Base-by-base conservation (phyloP, 805 yeast genomes). In the Kuraishia capsulata region DNA sequence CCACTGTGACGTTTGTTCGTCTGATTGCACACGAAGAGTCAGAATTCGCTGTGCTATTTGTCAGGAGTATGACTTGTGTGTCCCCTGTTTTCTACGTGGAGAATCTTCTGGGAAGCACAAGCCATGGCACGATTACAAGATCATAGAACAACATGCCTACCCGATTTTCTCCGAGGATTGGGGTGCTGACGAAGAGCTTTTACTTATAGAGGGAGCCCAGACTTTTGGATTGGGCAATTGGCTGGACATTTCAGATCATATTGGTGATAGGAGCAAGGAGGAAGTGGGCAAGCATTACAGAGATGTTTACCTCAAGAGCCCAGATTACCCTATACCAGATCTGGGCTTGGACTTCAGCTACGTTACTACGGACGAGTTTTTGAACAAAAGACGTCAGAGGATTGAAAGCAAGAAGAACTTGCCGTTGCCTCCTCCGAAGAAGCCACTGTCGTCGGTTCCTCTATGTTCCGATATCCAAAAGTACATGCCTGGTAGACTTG, bases 141-240 rank as follows among this genome's bases (percentile, higher is more conserved):
- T 92, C 13, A 79, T 90, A 20, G 98, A 92, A 58, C 96, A 94
- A 49, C 90, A 90, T 53, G 83, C 95, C 3, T 90, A 86, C 53
- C 98, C 99, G 0, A 84, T 94, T 8, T 81, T 94, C 48, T 83
- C 78, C 38, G 75, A 71, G 40, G 89, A 81, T 40, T 92, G 98
- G 97, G 99, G 98, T 28, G 98, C 98, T 1, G 98, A 92, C 62
- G 99, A 92, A 58, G 99, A 92, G 59, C 55, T 89, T 40, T 67
- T 86, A 24, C 64, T 92, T 42, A 73, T 94, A 11, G 95, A 88
- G 57, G 97, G 97, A 6, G 81, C 95, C 33, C 96, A 92, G 58
- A 81, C 85, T 8, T 71, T 76, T 33, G 98, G 99, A 0, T 57
- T 92, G 39, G 99, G 99, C 2, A 88, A 89, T 56, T 92, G 98